A percentile compares a stretch with the other conserved stretches of the same genome.
These are phyloP conservation scores for Neurospora discreta DNA, from an alignment of 495 filamentous ascomycete species.

Conservation along the genomic window DNA sequence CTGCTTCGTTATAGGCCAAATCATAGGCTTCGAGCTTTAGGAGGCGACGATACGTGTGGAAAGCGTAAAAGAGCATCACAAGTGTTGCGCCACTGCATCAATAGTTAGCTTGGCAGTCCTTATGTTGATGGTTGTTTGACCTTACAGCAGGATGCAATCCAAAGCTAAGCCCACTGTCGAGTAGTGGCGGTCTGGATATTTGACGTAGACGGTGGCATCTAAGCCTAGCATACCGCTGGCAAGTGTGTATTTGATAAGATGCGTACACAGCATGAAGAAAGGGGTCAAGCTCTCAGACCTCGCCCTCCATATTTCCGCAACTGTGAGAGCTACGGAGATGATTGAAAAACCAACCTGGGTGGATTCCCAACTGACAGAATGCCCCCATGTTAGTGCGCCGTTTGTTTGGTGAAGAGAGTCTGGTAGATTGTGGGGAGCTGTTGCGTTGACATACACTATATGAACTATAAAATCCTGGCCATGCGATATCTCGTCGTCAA, in stretches of 20 bases:
- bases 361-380: constrained; percentile 30
- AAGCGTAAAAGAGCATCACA: constrained; percentile 26
- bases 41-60: constrained; percentile 28
- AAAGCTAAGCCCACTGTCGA: constrained; percentile 30
- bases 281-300: constrained; percentile 35
- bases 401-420: background rate
- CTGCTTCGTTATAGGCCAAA: constrained; percentile 6
- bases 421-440: background rate
- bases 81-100: constrained; percentile 21
- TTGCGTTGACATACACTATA: constrained; percentile 28
- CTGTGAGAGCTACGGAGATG: constrained; percentile 28
- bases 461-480: constrained; percentile 32
- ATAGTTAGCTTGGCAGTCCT: background rate
- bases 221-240: constrained; percentile 31
- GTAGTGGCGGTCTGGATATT: constrained; percentile 28
- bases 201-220: constrained; percentile 30
- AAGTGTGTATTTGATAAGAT: constrained; percentile 32
- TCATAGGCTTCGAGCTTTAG: constrained; percentile 34
- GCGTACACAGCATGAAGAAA: constrained; percentile 31
- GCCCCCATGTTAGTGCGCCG: background rate
- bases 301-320: constrained; percentile 28
- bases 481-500: constrained; percentile 22
- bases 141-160: constrained; percentile 31
- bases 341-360: constrained; percentile 33
- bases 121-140: background rate